phyloP scores from a whole-genome alignment of 2,329 filamentous ascomycete species.

The Ophiosphaerella korrae region DNA sequence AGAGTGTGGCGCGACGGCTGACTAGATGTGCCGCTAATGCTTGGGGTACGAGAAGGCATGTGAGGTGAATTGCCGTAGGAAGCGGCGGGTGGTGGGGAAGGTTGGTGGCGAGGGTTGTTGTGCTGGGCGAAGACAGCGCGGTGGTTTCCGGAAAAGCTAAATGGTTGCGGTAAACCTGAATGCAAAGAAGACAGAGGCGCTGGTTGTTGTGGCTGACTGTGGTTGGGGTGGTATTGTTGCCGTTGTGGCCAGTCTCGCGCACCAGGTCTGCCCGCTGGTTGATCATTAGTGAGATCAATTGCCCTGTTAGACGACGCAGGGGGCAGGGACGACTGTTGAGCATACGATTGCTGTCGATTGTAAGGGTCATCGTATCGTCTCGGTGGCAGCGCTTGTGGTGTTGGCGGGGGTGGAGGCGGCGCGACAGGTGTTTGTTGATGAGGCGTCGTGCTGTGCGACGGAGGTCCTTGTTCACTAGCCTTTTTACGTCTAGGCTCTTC shows the following conservation, averaged over 20 bases:
- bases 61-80: constrained; percentile 41
- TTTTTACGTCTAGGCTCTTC: constrained; percentile 44
- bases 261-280: constrained; percentile 22
- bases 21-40: constrained; percentile 35
- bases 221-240: constrained; percentile 31
- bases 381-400: constrained; percentile 28
- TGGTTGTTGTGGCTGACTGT: constrained; percentile 34
- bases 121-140: constrained; percentile 42
- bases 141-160: constrained; percentile 28
- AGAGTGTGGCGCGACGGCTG: constrained; percentile 33
- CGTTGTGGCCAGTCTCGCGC: constrained; percentile 40
- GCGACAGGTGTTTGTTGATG: constrained; percentile 41
- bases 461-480: constrained; percentile 35
- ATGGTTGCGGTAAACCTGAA: constrained; percentile 30
- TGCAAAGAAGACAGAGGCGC: constrained; percentile 35
- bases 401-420: constrained; percentile 37
- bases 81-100: constrained; percentile 40
- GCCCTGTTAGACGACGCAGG: constrained; percentile 28
- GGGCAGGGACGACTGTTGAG: constrained; percentile 31
- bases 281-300: constrained; percentile 41
- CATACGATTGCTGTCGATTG: constrained; percentile 27
- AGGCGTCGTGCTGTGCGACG: constrained; percentile 43
- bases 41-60: constrained; percentile 42
- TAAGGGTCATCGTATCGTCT: constrained; percentile 39
- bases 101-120: constrained; percentile 37